Conservation (phyloP, 768 basidiomycete genomes). For the Mycena olivaceomarginata region DNA sequence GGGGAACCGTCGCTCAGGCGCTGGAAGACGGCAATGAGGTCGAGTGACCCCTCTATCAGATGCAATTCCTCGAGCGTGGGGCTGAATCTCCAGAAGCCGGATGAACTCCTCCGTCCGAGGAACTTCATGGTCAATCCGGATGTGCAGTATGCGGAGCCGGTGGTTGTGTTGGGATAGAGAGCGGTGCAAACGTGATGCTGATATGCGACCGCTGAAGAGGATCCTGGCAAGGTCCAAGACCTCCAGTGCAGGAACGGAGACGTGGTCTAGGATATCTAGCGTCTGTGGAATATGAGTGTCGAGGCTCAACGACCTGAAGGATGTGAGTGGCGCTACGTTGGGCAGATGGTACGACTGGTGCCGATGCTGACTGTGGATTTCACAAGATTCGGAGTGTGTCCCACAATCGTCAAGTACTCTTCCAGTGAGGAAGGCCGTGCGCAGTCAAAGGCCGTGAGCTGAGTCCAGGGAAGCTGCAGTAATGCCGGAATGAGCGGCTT, state of each 20-base stretch:
- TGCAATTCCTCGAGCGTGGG: slow-evolving; percentile 13
- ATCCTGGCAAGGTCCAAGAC: neutral
- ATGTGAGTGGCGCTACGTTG: neutral
- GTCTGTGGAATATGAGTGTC: neutral
- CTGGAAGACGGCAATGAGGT: slow-evolving; percentile 6
- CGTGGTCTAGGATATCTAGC: neutral
- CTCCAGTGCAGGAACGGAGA: neutral
- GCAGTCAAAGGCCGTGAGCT: neutral
- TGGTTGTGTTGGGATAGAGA: neutral
- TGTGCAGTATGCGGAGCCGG: neutral
- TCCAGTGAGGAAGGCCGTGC: neutral
- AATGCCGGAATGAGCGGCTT: too few species aligned
- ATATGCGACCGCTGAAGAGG: neutral
- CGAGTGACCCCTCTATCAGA: neutral
- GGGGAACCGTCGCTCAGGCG: slow-evolving; percentile 1
- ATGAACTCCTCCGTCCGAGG: neutral
- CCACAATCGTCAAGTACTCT: neutral
- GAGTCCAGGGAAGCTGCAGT: neutral
- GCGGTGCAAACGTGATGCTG: neutral
- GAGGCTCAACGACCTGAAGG: neutral
- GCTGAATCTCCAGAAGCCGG: slow-evolving; percentile 12
- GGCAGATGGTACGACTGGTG: neutral
- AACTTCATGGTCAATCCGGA: slow-evolving; percentile 1
- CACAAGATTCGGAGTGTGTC: neutral
- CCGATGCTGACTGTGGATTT: neutral